Percentiles rank a stretch among this genome's conserved stretches.
Conservation (phyloP, 768 basidiomycete genomes). For the Termitomyces sp. region DNA sequence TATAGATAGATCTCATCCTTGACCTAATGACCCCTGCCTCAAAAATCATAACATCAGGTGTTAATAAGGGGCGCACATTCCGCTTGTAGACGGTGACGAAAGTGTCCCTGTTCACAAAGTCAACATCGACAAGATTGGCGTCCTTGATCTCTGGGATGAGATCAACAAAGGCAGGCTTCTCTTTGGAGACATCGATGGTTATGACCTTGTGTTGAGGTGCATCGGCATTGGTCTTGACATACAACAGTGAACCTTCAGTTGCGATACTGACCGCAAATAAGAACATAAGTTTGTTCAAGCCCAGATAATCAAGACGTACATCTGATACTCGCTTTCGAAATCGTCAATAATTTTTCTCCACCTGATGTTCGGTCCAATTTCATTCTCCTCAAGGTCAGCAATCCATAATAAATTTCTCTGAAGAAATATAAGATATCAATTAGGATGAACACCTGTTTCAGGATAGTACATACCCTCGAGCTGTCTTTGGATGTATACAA, state of each 20-base stretch:
- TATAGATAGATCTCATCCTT: conserved; percentile 78
- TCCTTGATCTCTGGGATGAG: conserved; percentile 65
- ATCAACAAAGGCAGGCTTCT: conserved; percentile 41
- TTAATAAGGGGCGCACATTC: conserved; percentile 43
- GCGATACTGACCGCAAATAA: conserved; percentile 38
- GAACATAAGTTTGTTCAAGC: not conserved
- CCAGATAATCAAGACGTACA: conserved; percentile 36
- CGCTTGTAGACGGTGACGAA: conserved; percentile 63
- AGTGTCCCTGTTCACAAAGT: conserved; percentile 45
- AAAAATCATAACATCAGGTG: not conserved
- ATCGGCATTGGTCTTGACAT: conserved; percentile 57
- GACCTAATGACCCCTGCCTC: conserved; percentile 37
- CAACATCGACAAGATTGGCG: conserved; percentile 49
- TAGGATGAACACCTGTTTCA: not conserved
- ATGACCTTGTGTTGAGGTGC: conserved; percentile 66
- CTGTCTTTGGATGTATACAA: conserved; percentile 55
- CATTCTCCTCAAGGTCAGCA: conserved; percentile 52
- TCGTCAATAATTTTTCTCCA: conserved; percentile 69
- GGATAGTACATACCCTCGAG: conserved; percentile 39
- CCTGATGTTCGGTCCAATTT: conserved; percentile 57
- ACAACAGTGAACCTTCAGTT: conserved; percentile 58
- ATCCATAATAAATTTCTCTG: conserved; percentile 77
- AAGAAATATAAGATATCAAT: not conserved
- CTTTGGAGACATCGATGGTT: conserved; percentile 53
- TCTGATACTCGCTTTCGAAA: conserved; percentile 60